These are phyloP conservation scores for Chaetomium strumarium DNA, from an alignment of 2,329 filamentous ascomycete genomes.

Conservation along the genomic window DNA sequence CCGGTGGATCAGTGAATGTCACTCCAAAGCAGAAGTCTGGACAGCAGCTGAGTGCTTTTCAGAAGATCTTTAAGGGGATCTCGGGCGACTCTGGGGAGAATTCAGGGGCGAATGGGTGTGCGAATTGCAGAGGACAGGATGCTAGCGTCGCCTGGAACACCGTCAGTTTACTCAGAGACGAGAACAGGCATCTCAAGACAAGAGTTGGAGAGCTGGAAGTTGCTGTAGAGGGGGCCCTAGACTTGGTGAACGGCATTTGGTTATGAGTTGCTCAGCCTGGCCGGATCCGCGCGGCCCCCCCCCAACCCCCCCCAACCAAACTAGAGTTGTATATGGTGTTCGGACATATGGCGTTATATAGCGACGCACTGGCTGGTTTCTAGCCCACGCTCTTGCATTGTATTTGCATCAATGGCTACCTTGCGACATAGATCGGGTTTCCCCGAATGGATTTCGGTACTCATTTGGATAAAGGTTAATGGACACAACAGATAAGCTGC, in stretches of 20 bases:
- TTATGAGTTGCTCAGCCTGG: conserved; percentile 27
- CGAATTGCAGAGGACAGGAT: conserved; percentile 54
- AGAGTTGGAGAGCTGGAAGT: conserved; percentile 53
- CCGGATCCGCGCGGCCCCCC: background rate
- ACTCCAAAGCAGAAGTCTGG: conserved; percentile 26
- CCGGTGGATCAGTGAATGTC: conserved; percentile 9
- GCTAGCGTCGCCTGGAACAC: conserved; percentile 60
- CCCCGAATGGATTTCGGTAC: background rate
- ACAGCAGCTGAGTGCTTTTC: conserved; percentile 41
- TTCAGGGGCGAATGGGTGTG: conserved; percentile 34
- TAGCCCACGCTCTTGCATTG: background rate
- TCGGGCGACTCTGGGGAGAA: conserved; percentile 32
- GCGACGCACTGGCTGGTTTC: background rate
- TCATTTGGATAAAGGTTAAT: background rate
- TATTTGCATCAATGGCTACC: background rate
- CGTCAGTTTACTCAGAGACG: conserved; percentile 53
- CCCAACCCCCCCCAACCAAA: no score
- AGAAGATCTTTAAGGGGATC: conserved; percentile 43
- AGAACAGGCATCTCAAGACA: conserved; percentile 57
- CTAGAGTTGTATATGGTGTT: no score
- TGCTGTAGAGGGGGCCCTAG: conserved; percentile 55
- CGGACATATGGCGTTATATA: no score
- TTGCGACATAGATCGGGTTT: background rate
- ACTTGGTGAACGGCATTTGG: conserved; percentile 52
- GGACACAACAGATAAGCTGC: no score